Evolutionary conservation across 148 eudicot species (phyloP).

Genomic region (Fagopyrum esculentum): DNA sequence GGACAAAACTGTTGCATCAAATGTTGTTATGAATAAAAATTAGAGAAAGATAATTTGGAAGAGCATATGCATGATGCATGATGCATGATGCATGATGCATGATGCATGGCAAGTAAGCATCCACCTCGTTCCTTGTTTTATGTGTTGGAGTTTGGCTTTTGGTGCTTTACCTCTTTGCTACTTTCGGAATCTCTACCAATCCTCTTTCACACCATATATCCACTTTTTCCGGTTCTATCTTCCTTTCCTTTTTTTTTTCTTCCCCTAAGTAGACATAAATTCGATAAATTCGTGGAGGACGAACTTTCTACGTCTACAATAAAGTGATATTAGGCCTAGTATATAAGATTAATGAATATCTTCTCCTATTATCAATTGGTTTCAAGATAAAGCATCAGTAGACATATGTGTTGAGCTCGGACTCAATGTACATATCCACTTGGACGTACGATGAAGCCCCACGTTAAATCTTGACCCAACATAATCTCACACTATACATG

Average conservation of each 20-base stretch:
- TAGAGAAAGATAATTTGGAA: no score
- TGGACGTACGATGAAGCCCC: no score
- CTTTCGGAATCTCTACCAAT: background rate
- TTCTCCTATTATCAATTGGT: background rate
- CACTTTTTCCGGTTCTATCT: background rate
- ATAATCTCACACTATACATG: no score
- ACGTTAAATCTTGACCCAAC: no score
- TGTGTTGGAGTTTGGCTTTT: background rate
- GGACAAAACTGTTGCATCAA: background rate
- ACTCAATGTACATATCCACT: no score
- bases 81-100: background rate
- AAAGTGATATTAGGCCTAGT: background rate
- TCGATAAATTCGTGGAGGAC: background rate
- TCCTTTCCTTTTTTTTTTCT: background rate
- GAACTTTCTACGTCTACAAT: background rate
- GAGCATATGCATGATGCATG: background rate
- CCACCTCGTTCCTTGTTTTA: conserved; percentile 9
- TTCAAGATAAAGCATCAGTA: background rate
- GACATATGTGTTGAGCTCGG: no score
- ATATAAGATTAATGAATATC: background rate
- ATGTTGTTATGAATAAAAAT: no score
- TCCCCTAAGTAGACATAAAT: background rate
- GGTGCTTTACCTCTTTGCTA: background rate
- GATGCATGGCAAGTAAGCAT: background rate
- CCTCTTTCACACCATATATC: background rate